Evolutionary conservation across 2,329 filamentous ascomycete species (phyloP), one percentile per base, ranked within the genome.

Genomic region (Phyllosticta citribraziliensis): DNA sequence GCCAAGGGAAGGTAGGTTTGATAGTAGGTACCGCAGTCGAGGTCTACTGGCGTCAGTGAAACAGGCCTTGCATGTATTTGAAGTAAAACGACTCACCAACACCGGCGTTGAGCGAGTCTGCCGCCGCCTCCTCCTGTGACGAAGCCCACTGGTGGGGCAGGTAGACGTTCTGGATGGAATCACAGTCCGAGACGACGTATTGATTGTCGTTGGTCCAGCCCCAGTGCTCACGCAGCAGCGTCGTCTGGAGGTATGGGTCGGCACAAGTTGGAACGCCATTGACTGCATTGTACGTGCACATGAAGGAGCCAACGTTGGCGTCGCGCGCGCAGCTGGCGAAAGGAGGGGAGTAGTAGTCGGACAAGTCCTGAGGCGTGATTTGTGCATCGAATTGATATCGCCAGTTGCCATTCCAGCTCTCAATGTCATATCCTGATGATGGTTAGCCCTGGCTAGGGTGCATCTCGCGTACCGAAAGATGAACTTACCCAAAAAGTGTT

Each of bases 221-320:
- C 83, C 86, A 89, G 66, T 84, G 82, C 53, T 87, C 80, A 1
- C 87, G 79, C 2, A 89, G 76, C 14, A 89, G 75, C 0, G 81
- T 81, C 64, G 85, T 78, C 40, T 88, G 76, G 0, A 89, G 76
- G 65, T 84, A 89, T 0, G 77, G 75, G 65, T 83, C 82, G 0
- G 84, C 83, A 65, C 86, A 89, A 2, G 84, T 79, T 0, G 86
- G 86, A 0, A 84, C 78, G 0, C 86, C 86, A 61, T 89, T 87
- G 51, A 89, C 76, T 0, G 84, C 75, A 64, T 88, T 87, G 35
- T 84, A 85, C 17, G 76, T 53, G 80, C 83, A 70, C 85, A 88
- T 69, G 79, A 78, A 74, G 1, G 67, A 67, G 5, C 75, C 76
- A 20, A 77, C 76, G 50, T 77, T 75, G 0, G 74, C 73, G 62